Percentiles rank a stretch among this genome's conserved stretches.
phyloP scores from a whole-genome alignment of 2,329 filamentous ascomycete genomes.

The Penicillium sp. region DNA sequence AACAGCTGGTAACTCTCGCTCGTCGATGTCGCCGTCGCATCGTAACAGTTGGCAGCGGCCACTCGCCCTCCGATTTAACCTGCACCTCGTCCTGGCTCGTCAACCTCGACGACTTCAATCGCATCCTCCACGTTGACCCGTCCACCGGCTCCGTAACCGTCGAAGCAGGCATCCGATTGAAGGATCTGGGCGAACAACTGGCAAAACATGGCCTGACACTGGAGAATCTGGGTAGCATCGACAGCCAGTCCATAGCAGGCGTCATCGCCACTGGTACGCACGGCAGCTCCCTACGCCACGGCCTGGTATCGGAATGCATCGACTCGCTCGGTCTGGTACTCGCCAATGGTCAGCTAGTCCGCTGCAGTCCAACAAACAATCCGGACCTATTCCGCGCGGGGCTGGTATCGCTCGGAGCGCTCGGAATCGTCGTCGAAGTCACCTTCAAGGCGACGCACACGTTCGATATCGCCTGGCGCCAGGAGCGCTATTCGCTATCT shows the following conservation, averaged over 20 bases:
- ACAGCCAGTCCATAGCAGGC: conserved; percentile 87
- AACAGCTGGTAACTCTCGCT: conserved; percentile 78
- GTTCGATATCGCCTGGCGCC: conserved; percentile 83
- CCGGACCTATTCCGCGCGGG: conserved; percentile 83
- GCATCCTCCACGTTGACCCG: conserved; percentile 67
- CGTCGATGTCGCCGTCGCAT: conserved; percentile 76
- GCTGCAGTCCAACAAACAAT: conserved; percentile 66
- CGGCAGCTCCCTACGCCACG: conserved; percentile 80
- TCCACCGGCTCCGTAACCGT: conserved; percentile 68
- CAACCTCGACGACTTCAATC: conserved; percentile 81
- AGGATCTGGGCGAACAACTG: conserved; percentile 69
- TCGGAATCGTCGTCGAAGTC: conserved; percentile 88
- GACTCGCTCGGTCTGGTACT: conserved; percentile 74
- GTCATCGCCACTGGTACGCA: conserved; percentile 93
- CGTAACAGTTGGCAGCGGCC: conserved; percentile 82
- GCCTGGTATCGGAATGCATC: conserved; percentile 77
- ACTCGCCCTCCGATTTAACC: conserved; percentile 88
- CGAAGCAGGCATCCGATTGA: conserved; percentile 84
- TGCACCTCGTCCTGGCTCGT: conserved; percentile 93
- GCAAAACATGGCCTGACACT: conserved; percentile 76
- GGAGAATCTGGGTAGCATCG: conserved; percentile 91
- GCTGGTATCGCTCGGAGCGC: conserved; percentile 78
- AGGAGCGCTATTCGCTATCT: conserved; percentile 69
- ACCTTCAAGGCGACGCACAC: conserved; percentile 77
- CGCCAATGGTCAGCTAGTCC: conserved; percentile 70